phyloP scores from a whole-genome alignment of 768 basidiomycete genomes.

The Lactarius evosmus region DNA sequence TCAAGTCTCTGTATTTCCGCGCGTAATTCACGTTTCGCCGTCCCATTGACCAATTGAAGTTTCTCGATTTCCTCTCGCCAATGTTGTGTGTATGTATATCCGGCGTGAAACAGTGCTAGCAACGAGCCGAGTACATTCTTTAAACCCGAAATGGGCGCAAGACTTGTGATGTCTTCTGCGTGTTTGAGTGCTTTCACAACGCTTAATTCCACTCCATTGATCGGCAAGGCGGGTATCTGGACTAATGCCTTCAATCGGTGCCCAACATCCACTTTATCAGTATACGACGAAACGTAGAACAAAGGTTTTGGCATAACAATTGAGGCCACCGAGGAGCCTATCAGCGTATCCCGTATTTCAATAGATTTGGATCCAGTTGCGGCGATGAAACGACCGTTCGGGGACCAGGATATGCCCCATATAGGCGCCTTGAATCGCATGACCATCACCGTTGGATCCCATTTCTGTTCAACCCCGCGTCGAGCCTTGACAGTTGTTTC shows the following conservation, averaged over 20 bases:
- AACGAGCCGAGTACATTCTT: not conserved
- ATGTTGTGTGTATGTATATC: no score
- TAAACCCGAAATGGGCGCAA: not conserved
- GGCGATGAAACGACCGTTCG: not conserved
- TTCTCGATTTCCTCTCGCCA: no score
- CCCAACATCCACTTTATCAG: not conserved
- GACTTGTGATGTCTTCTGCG: not conserved
- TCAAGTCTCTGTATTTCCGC: no score
- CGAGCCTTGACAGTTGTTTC: not conserved
- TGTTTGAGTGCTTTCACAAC: not conserved
- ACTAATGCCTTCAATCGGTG: not conserved
- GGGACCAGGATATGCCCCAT: not conserved
- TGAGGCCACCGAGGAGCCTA: not conserved
- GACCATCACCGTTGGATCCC: not conserved
- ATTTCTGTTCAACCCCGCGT: not conserved
- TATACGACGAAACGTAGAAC: not conserved
- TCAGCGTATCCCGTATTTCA: not conserved
- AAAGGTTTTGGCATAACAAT: not conserved
- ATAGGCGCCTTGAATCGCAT: not conserved
- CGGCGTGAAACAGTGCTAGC: rapidly evolving
- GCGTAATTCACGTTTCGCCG: no score
- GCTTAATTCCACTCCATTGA: not conserved
- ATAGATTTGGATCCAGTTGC: not conserved
- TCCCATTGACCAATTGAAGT: no score
- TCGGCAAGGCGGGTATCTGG: not conserved